Base-by-base conservation (phyloP, 331 rosid genomes). In the Erythrophleum ivorense region DNA sequence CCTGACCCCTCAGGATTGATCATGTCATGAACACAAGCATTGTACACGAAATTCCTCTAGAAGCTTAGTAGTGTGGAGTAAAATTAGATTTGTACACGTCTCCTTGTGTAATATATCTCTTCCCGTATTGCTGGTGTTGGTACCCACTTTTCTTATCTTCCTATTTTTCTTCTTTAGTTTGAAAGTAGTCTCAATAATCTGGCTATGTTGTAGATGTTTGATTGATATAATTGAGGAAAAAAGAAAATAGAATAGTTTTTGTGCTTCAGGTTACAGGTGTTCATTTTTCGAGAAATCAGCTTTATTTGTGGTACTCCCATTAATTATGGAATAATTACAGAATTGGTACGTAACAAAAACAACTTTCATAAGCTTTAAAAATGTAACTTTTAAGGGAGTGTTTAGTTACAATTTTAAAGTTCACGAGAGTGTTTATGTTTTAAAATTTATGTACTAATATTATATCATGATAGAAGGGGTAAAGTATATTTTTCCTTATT, bases 131-230 rank as follows among this genome's bases (percentile, higher is more conserved):
- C 31, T 2, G 65, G n/a, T 54, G 29, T 65, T 34, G 9, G 33
- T 54, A 12, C 12, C 16, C 14, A 11, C 40, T 55, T 21, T 43
- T 11, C n/a, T 69, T 4, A 1, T 43, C 75, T 19, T 7, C 12
- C 21, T 11, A 34, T 46, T 69, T 29, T 58, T 69, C 71, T 66
- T 45, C 54, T 77, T 60, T 67, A 81, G 80, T 16, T 62, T 53
- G 63, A 63, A 77, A 62, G 41, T 53, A 48, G 78, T 80, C 50
- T 50, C 79, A 82, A 85, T 83, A 80, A 85, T 80, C 24, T 67
- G 85, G 73, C 45, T 67, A 31, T 76, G 87, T 65, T 67, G 52
- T 67, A 67, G 72, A 67, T 67, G 73, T n/a, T 67, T 40, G 73
- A 40, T 55, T 77, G 82, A 64, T 57, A 38, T 78, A 88, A 74